These are phyloP conservation scores for Coemansia sp. DNA, from an alignment of 192 early-diverging fungal species.

Conservation along the genomic window DNA sequence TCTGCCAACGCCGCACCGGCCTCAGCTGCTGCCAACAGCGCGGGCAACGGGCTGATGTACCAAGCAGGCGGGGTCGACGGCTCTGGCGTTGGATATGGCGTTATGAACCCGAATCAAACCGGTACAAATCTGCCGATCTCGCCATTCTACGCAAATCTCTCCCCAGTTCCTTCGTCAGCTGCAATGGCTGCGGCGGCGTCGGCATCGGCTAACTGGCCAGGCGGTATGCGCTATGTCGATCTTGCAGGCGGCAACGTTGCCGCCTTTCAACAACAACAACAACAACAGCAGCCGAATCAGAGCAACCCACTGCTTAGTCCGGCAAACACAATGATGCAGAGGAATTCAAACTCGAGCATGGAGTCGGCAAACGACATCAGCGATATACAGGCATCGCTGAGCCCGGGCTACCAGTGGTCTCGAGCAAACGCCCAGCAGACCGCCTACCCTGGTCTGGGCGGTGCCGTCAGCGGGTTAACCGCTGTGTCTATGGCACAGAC, in stretches of 20 bases:
- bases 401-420: slow-evolving; percentile 11
- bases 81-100: neutral
- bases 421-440: neutral
- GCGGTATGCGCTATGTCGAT: slow-evolving; percentile 8
- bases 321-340: slow-evolving; percentile 15
- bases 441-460: neutral
- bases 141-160: slow-evolving; percentile 10
- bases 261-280: slow-evolving; percentile 5
- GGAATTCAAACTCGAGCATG: slow-evolving; percentile 31
- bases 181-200: slow-evolving; percentile 13
- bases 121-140: neutral
- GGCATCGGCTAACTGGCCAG: slow-evolving; percentile 7
- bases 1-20: neutral
- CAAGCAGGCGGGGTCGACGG: neutral
- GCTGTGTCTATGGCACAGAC: neutral
- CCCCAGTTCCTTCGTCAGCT: slow-evolving; percentile 6
- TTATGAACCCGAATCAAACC: neutral
- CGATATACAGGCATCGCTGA: slow-evolving; percentile 16
- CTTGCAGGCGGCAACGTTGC: neutral
- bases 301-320: slow-evolving; percentile 8
- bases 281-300: slow-evolving; percentile 7
- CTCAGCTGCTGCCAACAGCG: neutral
- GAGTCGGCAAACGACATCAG: slow-evolving; percentile 11
- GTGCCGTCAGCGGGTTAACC: slow-evolving; percentile 6
- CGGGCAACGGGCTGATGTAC: neutral